Base-by-base conservation (phyloP, 2,329 filamentous ascomycete species). In the Myriosclerotinia scirpicola region DNA sequence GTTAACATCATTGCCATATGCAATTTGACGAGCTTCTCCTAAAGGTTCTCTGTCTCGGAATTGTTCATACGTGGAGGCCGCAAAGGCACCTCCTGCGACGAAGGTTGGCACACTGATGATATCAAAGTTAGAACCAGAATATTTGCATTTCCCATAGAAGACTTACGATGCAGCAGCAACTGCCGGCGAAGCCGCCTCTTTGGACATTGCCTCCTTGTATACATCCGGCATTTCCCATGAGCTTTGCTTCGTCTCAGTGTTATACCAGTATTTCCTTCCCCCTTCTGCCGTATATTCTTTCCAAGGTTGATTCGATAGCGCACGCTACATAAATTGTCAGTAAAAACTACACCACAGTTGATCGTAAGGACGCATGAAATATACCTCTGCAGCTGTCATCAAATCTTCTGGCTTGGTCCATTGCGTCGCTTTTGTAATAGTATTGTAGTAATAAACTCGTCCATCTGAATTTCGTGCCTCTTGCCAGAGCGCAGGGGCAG, bases 391-490 rank as follows among this genome's bases (percentile, higher is more conserved):
- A 8, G 87, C 85, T 30, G 86, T 89, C 90, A 96, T 93, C 79
- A 96, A 82, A 55, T 96, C 95, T 75, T 90, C 86, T 5, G 95
- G 96, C 80, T 97, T 98, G 52, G 88, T 89, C 95, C 95, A 99
- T 85, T 93, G 90, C 42, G 95, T 98, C 70, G 85, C 86, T 77
- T 96, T 96, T 20, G 93, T 97, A 69, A 87, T 80, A 15, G 87
- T 81, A 77, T 99, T 96, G 82, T 93, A 96, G 78, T 96, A 99
- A 79, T 99, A 99, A 56, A 87, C 83, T 72, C 91, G 87, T 71
- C 93, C 94, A 75, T 97, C 93, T 3, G 88, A 81, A 72, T 90
- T 91, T 73, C 88, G 89, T 72, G 91, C 89, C 78, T 95, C 91
- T 78, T 91, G 88, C 93, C 93, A 97, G 54, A 85, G 77, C 66